These are phyloP conservation scores for Xerocomellus amylosporus DNA, from an alignment of 768 basidiomycete genomes.

Conservation along the genomic window DNA sequence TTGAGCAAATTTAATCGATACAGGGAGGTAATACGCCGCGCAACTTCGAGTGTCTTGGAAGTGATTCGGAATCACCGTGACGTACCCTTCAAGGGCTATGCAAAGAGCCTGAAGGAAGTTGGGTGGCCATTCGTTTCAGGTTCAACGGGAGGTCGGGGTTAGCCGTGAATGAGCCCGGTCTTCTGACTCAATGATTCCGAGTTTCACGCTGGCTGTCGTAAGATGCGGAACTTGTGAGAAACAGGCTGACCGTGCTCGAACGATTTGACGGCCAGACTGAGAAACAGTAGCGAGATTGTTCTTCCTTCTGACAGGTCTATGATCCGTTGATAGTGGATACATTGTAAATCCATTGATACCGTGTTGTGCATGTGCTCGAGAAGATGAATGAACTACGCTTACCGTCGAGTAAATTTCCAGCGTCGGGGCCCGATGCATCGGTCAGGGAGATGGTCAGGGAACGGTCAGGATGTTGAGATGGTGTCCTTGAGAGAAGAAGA, in stretches of 20 bases:
- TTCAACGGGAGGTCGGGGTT: neutral
- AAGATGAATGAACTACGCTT: too few relatives aligned
- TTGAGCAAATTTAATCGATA: neutral
- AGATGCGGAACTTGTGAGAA: constrained; percentile 1
- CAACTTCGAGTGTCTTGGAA: neutral
- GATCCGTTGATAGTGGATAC: neutral
- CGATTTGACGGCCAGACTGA: neutral
- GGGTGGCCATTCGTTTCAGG: neutral
- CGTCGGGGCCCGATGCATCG: neutral
- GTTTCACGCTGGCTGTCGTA: constrained; percentile 3
- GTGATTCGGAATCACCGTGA: neutral
- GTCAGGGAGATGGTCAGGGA: too few relatives aligned
- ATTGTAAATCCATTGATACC: neutral
- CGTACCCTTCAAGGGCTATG: neutral
- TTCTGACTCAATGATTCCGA: neutral
- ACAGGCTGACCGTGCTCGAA: neutral
- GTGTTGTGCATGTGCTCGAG: neutral
- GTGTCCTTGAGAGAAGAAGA: neutral
- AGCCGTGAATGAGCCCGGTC: neutral
- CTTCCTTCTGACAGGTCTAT: neutral
- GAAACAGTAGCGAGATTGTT: neutral
- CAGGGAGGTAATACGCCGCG: neutral
- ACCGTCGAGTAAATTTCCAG: too few relatives aligned
- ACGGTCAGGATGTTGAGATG: neutral
- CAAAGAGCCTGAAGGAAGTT: neutral